Evolutionary conservation across 2,329 filamentous ascomycete genomes (phyloP).

Genomic region (Colletotrichum navitas): DNA sequence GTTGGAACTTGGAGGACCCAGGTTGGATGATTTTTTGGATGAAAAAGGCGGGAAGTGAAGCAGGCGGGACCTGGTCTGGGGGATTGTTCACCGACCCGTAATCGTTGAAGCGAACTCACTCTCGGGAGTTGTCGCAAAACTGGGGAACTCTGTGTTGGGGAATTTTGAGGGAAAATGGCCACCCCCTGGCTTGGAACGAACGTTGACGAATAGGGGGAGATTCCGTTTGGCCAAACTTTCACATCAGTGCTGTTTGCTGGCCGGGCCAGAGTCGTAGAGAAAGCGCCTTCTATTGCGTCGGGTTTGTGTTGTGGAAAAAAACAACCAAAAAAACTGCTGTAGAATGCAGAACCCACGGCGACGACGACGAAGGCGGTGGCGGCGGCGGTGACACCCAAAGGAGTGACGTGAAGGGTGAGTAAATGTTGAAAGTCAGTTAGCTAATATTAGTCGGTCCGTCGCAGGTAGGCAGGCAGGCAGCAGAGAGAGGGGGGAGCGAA

Average conservation of each 20-base stretch:
- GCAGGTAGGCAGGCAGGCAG: neutral
- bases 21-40: constrained; percentile 29
- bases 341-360: neutral
- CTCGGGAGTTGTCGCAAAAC: constrained; percentile 32
- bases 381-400: neutral
- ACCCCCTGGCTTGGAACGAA: constrained; percentile 26
- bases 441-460: neutral
- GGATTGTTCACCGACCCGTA: constrained; percentile 35
- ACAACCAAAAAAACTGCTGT: neutral
- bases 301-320: neutral
- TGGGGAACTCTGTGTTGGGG: constrained; percentile 7
- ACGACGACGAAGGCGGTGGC: neutral
- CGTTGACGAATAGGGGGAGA: constrained; percentile 2
- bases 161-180: constrained; percentile 15
- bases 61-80: constrained; percentile 38
- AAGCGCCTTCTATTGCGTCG: constrained; percentile 4
- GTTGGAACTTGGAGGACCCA: constrained; percentile 13
- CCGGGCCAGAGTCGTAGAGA: neutral
- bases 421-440: neutral
- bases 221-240: constrained; percentile 10
- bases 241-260: neutral
- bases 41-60: constrained; percentile 30
- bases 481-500: neutral
- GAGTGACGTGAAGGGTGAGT: constrained; percentile 1
- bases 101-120: constrained; percentile 20